Percentiles rank a stretch among this genome's conserved stretches.
These are phyloP conservation scores for Zostera marina DNA, from an alignment of 116 monocot genomes.

Conservation along the genomic window DNA sequence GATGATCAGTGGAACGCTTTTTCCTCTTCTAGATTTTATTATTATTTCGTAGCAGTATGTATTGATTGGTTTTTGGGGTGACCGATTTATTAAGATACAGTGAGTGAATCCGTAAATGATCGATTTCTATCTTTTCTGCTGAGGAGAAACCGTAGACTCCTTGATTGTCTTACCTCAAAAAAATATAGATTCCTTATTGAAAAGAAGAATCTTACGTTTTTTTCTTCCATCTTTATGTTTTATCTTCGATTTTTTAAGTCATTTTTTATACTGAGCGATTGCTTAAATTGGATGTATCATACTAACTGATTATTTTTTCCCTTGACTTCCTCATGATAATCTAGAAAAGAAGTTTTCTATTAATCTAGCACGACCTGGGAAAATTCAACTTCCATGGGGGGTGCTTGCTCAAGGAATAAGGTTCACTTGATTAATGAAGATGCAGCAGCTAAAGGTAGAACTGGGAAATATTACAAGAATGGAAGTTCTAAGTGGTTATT, in stretches of 20 bases:
- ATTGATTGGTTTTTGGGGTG: too few relatives aligned
- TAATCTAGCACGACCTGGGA: neutral
- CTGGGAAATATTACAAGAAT: slow-evolving; percentile 37
- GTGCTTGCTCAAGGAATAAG: slow-evolving; percentile 70
- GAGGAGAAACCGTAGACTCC: too few relatives aligned
- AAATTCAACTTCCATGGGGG: slow-evolving; percentile 28
- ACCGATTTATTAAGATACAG: too few relatives aligned
- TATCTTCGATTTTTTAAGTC: neutral
- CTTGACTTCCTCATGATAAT: neutral
- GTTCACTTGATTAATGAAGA: slow-evolving; percentile 28
- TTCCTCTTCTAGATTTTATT: too few relatives aligned
- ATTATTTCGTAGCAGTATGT: too few relatives aligned
- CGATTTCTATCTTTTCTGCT: too few relatives aligned
- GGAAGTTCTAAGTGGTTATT: slow-evolving; percentile 56
- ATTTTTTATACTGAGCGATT: neutral
- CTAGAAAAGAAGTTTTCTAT: neutral
- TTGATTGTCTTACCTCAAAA: too few relatives aligned
- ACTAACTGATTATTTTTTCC: neutral
- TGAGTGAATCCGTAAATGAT: too few relatives aligned
- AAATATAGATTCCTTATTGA: too few relatives aligned
- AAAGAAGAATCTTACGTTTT: too few relatives aligned
- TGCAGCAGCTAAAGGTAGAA: slow-evolving; percentile 5
- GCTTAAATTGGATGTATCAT: neutral
- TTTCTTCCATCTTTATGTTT: neutral
- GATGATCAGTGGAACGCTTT: neutral